Conservation (phyloP, 2,329 filamentous ascomycete species). For the Cordyceps cicadae region DNA sequence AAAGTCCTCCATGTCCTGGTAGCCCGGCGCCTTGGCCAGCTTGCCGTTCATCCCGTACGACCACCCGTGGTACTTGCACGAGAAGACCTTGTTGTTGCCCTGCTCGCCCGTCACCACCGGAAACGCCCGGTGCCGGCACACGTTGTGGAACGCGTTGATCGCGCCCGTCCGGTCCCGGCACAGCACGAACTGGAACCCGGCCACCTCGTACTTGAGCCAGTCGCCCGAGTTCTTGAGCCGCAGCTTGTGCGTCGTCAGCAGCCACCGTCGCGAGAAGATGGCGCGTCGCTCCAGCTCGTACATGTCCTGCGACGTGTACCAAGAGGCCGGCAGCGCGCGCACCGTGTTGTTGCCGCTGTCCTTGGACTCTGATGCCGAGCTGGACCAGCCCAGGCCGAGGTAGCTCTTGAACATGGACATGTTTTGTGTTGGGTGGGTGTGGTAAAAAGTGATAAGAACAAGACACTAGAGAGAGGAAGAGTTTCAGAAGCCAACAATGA, state of each 20-base stretch:
- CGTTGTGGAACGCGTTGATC: constrained; percentile 49
- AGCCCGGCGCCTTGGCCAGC: constrained; percentile 48
- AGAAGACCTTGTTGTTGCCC: constrained; percentile 41
- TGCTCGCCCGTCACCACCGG: constrained; percentile 39
- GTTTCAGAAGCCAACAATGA: background rate
- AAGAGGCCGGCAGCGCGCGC: constrained; percentile 34
- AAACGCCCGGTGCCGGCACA: constrained; percentile 52
- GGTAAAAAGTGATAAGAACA: too few species aligned
- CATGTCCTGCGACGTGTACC: constrained; percentile 38
- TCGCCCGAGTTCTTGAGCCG: constrained; percentile 41
- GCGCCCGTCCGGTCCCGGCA: constrained; percentile 36
- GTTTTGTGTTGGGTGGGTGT: background rate
- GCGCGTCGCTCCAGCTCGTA: constrained; percentile 42
- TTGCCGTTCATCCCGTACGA: constrained; percentile 46
- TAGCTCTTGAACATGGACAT: constrained; percentile 10
- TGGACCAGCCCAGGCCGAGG: constrained; percentile 8
- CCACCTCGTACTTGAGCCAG: constrained; percentile 43
- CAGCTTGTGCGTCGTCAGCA: constrained; percentile 39
- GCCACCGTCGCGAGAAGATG: constrained; percentile 43
- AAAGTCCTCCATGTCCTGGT: constrained; percentile 43
- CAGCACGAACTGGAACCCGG: constrained; percentile 44
- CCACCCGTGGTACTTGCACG: constrained; percentile 53
- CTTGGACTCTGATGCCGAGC: constrained; percentile 9
- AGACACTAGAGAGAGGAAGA: too few species aligned
- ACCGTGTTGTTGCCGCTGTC: constrained; percentile 9